A percentile compares a stretch with the other conserved stretches of the same genome.
Evolutionary conservation across 169 alveolate species (phyloP).

Genomic region (Cystoisospora suis): DNA sequence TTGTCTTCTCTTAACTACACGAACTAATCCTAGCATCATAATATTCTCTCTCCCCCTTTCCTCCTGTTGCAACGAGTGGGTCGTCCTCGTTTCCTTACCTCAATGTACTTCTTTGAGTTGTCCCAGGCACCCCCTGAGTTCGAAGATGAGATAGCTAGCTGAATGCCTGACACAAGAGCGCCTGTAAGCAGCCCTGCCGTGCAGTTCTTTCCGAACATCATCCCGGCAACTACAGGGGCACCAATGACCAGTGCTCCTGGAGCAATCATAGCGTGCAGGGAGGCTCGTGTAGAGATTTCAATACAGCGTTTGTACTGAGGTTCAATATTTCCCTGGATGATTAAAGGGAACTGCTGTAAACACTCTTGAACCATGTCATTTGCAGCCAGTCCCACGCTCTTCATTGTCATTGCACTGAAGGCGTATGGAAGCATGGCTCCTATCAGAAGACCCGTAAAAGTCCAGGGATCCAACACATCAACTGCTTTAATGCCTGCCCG

Average conservation of each 20-base stretch:
- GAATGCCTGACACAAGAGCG: constrained; percentile 87
- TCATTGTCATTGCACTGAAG: constrained; percentile 90
- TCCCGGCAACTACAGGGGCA: constrained; percentile 82
- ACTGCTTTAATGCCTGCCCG: constrained; percentile 77
- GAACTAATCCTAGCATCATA: background rate
- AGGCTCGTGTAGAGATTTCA: constrained; percentile 83
- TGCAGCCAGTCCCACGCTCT: constrained; percentile 91
- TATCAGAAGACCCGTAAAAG: constrained; percentile 81
- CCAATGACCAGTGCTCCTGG: constrained; percentile 87
- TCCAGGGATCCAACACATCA: constrained; percentile 82
- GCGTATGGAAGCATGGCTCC: constrained; percentile 93
- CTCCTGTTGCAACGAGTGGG: constrained; percentile 37
- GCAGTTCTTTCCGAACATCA: constrained; percentile 83
- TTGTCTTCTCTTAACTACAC: no score
- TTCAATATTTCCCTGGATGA: constrained; percentile 74
- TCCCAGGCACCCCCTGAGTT: constrained; percentile 94
- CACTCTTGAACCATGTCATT: constrained; percentile 86
- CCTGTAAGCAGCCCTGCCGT: constrained; percentile 92
- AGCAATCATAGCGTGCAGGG: constrained; percentile 86
- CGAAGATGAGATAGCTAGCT: constrained; percentile 86
- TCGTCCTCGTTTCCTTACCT: constrained; percentile 71
- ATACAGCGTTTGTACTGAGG: constrained; percentile 87
- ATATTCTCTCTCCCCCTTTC: no score
- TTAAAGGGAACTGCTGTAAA: constrained; percentile 84
- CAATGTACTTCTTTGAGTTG: constrained; percentile 88